Conservation (phyloP, 495 filamentous ascomycete genomes). For the Amphirosellinia nigrospora region DNA sequence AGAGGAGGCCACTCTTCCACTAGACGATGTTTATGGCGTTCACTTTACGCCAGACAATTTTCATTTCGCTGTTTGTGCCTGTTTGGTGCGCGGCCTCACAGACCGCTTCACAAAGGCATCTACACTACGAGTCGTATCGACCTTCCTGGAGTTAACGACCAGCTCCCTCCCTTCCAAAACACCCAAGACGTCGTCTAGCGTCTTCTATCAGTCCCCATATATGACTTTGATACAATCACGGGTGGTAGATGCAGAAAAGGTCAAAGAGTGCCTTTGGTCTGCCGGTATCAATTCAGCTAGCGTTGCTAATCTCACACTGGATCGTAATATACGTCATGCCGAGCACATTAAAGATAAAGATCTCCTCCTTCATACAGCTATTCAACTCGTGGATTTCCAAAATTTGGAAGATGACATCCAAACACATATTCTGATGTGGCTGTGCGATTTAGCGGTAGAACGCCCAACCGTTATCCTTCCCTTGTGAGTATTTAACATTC, state of each 20-base stretch:
- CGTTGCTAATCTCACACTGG: slow-evolving; percentile 39
- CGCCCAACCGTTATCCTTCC: slow-evolving; percentile 57
- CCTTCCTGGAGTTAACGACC: slow-evolving; percentile 64
- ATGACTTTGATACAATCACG: slow-evolving; percentile 57
- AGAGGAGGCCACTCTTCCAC: slow-evolving; percentile 61
- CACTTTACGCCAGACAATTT: slow-evolving; percentile 68
- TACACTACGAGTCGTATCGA: slow-evolving; percentile 61
- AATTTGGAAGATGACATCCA: slow-evolving; percentile 61
- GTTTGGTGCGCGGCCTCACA: slow-evolving; percentile 64
- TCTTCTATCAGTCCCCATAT: slow-evolving; percentile 55
- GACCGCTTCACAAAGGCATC: slow-evolving; percentile 62
- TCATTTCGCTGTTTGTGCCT: slow-evolving; percentile 66
- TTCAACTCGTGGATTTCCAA: slow-evolving; percentile 63
- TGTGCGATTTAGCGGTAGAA: slow-evolving; percentile 53
- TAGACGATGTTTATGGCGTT: slow-evolving; percentile 68
- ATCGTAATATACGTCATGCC: slow-evolving; percentile 49
- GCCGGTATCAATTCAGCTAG: slow-evolving; percentile 52
- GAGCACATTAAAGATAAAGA: slow-evolving; percentile 58
- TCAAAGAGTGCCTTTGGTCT: slow-evolving; percentile 59
- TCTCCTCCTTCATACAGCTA: slow-evolving; percentile 60
- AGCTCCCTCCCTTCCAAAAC: slow-evolving; percentile 36
- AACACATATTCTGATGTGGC: slow-evolving; percentile 57
- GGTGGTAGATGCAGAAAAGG: slow-evolving; percentile 51
- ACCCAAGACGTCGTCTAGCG: slow-evolving; percentile 34
- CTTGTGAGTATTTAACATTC: slow-evolving; percentile 47